Base-by-base conservation (phyloP, 176 grass and related monocot genomes). In the Zea mays region DNA sequence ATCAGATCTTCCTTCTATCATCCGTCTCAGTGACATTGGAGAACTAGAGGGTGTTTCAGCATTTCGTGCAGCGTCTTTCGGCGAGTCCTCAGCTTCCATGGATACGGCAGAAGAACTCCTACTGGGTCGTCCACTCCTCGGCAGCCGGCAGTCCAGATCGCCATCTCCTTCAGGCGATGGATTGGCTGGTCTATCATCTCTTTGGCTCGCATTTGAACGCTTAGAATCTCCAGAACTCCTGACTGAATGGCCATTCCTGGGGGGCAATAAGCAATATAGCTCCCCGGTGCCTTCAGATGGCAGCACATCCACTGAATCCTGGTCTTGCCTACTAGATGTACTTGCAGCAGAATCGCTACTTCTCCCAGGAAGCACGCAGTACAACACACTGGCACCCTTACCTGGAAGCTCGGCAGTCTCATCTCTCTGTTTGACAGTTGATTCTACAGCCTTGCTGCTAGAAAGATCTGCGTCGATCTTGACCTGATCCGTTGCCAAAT, bases 201-300 rank as follows among this genome's bases (percentile, higher is more conserved):
- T 88, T 33, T 17, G 46, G 45, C 72, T 67, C 7, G 13, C 59
- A 78, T 39, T 85, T 35, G 85, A 84, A 45, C 78, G 70, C 14
- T 74, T 93, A 38, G 80, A 89, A 71, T 88, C 82, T 74, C 41
- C 34, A 20, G 15, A 38, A 77, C 78, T 83, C 82, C 85, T 76
- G 57, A 58, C 71, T 33, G 90, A 81, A 69, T 54, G 21, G n/a
- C 61, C 79, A 68, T 77, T 82, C 75, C 85, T 87, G 27, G 81
- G 74, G 2, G 88, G 88, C 73, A 93, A 85, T 64, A 93, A 0
- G 15, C 88, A 93, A 54, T 85, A 93, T 19, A 93, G 74, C n/a
- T 95, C 92, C 27, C 69, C 82, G 43, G 46, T 73, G 36, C 87
- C 82, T 35, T 73, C 87, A 45, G 60, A 61, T 12, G 78, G 78